Base-by-base conservation (phyloP, 2,329 filamentous ascomycete genomes). In the Aspergillus sp. region DNA sequence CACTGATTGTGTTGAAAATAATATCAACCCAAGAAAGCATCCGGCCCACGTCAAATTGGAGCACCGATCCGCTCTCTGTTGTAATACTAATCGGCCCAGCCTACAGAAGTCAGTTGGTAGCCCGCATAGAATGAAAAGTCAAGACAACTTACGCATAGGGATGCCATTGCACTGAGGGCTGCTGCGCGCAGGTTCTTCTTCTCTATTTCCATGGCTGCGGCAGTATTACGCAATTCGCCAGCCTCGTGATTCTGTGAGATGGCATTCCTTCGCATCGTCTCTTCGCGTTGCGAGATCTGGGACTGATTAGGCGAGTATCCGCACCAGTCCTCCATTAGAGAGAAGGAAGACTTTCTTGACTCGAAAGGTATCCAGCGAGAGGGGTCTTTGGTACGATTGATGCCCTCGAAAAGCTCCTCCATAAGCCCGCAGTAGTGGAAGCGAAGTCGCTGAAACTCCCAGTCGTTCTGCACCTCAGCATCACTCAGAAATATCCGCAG, bases 291-390 rank as follows among this genome's bases (percentile, higher is more conserved):
- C 5, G 89, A 86, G 43, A 97, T 91, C 65, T 96, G 91, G 13
- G 80, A 83, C 72, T 96, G 92, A 65, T 97, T 97, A 0, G 93
- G 92, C 7, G 93, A 97, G 74, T 96, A 97, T 2, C 95, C 95
- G 73, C 95, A 99, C 96, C 96, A 99, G 66, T 98, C 94, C 76
- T 99, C 95, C 93, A 99, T 98, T 51, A 99, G 80, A 0, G 93
- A 89, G 72, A 99, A 99, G 0, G 94, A 91, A 5, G 95, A 97
- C 73, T 97, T 97, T 43, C 96, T 85, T 12, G 93, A 91, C 74
- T 99, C 95, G 71, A 99, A 99, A 0, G 95, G 93, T 87, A 99
- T 95, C 94, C 95, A 99, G 32, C 92, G 86, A 4, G 91, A 89
- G 1, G 92, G 90, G 62, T 97, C 91, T 63, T 88, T 88, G 0